Evolutionary conservation across 2,329 filamentous ascomycete genomes (phyloP), one percentile per base, ranked within the genome.

Genomic region (Botrytis fabae): DNA sequence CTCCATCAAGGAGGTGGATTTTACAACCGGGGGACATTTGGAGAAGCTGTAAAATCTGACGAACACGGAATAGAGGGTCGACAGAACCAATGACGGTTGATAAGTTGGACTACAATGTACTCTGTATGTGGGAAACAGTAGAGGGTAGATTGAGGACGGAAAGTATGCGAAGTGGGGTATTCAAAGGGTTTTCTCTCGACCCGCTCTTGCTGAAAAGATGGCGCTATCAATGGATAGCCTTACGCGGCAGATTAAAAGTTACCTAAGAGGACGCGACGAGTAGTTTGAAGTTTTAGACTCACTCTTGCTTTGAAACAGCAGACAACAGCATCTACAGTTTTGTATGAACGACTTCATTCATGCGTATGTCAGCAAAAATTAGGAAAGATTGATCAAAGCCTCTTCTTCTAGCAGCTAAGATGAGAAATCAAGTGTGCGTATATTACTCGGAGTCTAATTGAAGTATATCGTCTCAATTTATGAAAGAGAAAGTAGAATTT

Each of bases 1-100:
- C 90, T 70, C 91, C 90, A 78, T 92, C 90, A 57, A 92, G 85
- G 66, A 92, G 82, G 75, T 85, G 69, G 42, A 71, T 69, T 57
- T 69, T 69, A 51, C 65, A 69, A 18, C 40, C 28, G 9, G 65
- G n/a, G 20, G 68, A 46, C 51, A 60, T 70, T 46, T n/a, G 35
- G 68, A 8, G 20, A 44, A 10, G 7, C 20, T 9, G 6, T 42
- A 22, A 28, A 57, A 57, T 68, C 25, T 40, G 35, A 16, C 18
- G 16, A 57, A 32, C 51, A 42, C 12, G 6, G 65, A 8, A 65
- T 32, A 7, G 48, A 42, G 22, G 46, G 22, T 2, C 20, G 6
- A 40, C 65, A 57, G 38, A 14, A 69, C 35, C 65, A 69, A 57
- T 42, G n/a, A 32, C 20, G 42, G 38, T 63, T 20, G 20, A 18